A percentile compares a stretch with the other conserved stretches of the same genome.
phyloP scores from a whole-genome alignment of 176 grass and related monocot species.

The Zizania latifolia region DNA sequence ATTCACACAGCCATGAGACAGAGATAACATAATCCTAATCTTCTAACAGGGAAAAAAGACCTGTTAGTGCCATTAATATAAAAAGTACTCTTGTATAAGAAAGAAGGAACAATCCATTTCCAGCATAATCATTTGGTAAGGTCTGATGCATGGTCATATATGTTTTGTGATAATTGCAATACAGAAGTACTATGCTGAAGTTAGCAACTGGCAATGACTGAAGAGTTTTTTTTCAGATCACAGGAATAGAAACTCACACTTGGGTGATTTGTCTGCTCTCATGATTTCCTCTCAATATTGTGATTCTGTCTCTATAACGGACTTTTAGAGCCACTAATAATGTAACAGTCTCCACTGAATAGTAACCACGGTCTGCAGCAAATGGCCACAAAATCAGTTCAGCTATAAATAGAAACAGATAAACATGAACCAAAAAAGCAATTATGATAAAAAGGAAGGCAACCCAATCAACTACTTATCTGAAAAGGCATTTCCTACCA shows the following conservation, averaged over 20 bases:
- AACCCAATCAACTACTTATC: background rate
- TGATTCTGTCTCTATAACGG: conserved; percentile 69
- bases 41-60: background rate
- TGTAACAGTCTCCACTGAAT: conserved; percentile 63
- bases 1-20: background rate
- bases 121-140: background rate
- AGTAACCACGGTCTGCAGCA: conserved; percentile 75
- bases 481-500: background rate
- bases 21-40: conserved; percentile 3
- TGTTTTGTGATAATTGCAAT: background rate
- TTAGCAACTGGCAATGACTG: background rate
- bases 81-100: background rate
- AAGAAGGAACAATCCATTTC: background rate
- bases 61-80: background rate
- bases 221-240: conserved; percentile 15
- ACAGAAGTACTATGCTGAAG: conserved; percentile 16
- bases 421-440: background rate
- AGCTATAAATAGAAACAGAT: conserved; percentile 10
- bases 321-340: conserved; percentile 69
- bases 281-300: conserved; percentile 76
- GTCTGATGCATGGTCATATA: background rate
- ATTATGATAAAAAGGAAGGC: conserved; percentile 10
- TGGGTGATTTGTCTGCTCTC: conserved; percentile 81
- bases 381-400: conserved; percentile 13
- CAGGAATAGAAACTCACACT: conserved; percentile 54